phyloP scores from a whole-genome alignment of 805 yeast species.

The Naumovozyma dairenensis region DNA sequence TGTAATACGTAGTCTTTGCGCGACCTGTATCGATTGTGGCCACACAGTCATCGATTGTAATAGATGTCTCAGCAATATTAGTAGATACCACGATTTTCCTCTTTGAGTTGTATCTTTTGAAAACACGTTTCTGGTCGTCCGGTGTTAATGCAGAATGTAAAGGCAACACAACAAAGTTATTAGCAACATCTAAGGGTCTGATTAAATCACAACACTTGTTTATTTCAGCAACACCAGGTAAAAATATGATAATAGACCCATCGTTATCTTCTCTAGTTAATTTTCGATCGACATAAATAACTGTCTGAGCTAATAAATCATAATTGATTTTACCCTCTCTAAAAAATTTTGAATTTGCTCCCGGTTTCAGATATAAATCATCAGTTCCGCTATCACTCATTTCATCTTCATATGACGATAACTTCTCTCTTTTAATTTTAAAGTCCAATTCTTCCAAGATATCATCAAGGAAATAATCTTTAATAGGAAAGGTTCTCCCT shows the following conservation, averaged over 20 bases:
- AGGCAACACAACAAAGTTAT: conserved; percentile 46
- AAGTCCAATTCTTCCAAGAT: conserved; percentile 51
- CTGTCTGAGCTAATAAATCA: conserved; percentile 53
- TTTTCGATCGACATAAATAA: conserved; percentile 41
- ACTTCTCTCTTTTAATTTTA: conserved; percentile 30
- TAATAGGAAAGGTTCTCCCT: conserved; percentile 89
- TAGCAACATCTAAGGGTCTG: conserved; percentile 7
- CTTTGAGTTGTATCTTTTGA: conserved; percentile 43
- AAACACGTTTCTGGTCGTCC: conserved; percentile 71
- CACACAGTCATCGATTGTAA: conserved; percentile 91
- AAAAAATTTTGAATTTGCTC: conserved; percentile 57
- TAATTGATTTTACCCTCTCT: conserved; percentile 62
- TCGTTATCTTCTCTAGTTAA: conserved; percentile 33
- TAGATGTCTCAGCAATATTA: conserved; percentile 94
- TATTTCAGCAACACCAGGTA: conserved; percentile 90
- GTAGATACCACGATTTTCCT: conserved; percentile 85
- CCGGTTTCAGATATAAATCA: conserved; percentile 42
- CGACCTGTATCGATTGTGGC: conserved; percentile 85
- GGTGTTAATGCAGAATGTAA: conserved; percentile 83
- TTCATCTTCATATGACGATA: conserved; percentile 15
- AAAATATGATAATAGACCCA: conserved; percentile 76
- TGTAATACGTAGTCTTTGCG: conserved; percentile 68
- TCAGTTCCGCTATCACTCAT: conserved; percentile 10
- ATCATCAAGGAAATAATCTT: conserved; percentile 63
- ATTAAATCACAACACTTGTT: conserved; percentile 39